A percentile compares a stretch with the other conserved stretches of the same genome.
Evolutionary conservation across 805 yeast genomes (phyloP).

Genomic region (Metschnikowia cubensis): DNA sequence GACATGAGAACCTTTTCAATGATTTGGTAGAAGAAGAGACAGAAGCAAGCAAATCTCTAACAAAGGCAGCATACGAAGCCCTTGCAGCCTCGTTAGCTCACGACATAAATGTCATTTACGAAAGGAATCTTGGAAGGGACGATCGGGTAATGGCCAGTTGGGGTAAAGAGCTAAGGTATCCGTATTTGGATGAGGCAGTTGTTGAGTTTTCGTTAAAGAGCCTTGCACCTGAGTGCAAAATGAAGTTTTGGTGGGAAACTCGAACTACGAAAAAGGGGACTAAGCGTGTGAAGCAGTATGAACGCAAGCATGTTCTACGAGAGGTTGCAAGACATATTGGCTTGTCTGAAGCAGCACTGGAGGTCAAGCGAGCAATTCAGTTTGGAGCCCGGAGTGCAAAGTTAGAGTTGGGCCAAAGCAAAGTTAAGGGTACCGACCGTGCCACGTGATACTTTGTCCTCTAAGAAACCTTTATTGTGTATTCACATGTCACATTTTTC

Average conservation of each 20-base stretch:
- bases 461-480: not conserved
- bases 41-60: slow-evolving; percentile 11
- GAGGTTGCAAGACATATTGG: slow-evolving; percentile 51
- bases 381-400: slow-evolving; percentile 96
- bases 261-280: slow-evolving; percentile 22
- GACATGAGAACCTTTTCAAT: slow-evolving; percentile 59
- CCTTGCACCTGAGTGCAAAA: slow-evolving; percentile 48
- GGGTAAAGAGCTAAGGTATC: slow-evolving; percentile 90
- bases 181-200: slow-evolving; percentile 67
- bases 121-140: slow-evolving; percentile 83
- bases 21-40: slow-evolving; percentile 19
- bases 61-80: slow-evolving; percentile 27
- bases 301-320: slow-evolving; percentile 57
- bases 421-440: slow-evolving; percentile 70
- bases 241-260: slow-evolving; percentile 29
- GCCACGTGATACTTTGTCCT: not conserved
- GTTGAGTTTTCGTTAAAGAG: slow-evolving; percentile 44
- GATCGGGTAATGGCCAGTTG: slow-evolving; percentile 82
- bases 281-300: slow-evolving; percentile 26
- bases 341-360: slow-evolving; percentile 56
- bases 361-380: slow-evolving; percentile 91
- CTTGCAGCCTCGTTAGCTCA: slow-evolving; percentile 57
- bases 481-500: not conserved
- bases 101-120: slow-evolving; percentile 73
- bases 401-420: slow-evolving; percentile 76